phyloP scores from a whole-genome alignment of 768 basidiomycete genomes.

The Mycena metata region DNA sequence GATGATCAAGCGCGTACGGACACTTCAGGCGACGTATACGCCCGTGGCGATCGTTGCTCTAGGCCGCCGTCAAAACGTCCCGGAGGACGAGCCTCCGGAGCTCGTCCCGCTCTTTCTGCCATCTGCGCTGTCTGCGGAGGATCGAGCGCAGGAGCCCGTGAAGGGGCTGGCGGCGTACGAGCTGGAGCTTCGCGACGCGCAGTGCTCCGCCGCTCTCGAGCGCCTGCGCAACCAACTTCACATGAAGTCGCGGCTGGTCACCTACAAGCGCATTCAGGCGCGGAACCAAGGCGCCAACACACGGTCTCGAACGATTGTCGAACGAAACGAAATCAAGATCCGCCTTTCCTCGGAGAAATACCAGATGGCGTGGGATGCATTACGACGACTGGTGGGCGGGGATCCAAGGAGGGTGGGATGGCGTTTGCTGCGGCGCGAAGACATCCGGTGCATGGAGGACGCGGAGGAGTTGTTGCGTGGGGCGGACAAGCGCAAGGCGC shows the following conservation, averaged over 20 bases:
- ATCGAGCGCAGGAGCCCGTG: background rate
- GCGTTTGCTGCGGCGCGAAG: conserved; percentile 1
- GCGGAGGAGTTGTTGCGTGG: conserved; percentile 2
- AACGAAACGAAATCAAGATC: conserved; percentile 8
- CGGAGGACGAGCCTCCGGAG: conserved; percentile 1
- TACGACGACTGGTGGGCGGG: background rate
- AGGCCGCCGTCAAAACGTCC: background rate
- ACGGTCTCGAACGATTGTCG: background rate
- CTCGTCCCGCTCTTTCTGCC: conserved; percentile 12
- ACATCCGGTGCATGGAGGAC: conserved; percentile 26
- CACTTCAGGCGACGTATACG: conserved; percentile 22
- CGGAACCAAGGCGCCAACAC: conserved; percentile 42
- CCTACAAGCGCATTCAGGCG: conserved; percentile 42
- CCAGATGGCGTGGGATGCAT: conserved; percentile 13
- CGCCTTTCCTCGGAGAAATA: conserved; percentile 6
- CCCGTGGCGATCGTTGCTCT: conserved; percentile 12
- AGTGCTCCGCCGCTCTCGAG: conserved; percentile 19
- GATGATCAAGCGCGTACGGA: conserved; percentile 10
- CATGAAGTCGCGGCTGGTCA: conserved; percentile 38
- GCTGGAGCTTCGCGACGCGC: conserved; percentile 15
- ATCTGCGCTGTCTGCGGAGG: conserved; percentile 11
- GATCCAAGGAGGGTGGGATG: background rate
- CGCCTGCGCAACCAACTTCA: conserved; percentile 13
- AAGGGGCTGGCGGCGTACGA: background rate
- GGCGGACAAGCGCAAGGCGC: background rate